Evolutionary conservation across 768 basidiomycete genomes (phyloP).

Genomic region (Leucocoprinus sp.): DNA sequence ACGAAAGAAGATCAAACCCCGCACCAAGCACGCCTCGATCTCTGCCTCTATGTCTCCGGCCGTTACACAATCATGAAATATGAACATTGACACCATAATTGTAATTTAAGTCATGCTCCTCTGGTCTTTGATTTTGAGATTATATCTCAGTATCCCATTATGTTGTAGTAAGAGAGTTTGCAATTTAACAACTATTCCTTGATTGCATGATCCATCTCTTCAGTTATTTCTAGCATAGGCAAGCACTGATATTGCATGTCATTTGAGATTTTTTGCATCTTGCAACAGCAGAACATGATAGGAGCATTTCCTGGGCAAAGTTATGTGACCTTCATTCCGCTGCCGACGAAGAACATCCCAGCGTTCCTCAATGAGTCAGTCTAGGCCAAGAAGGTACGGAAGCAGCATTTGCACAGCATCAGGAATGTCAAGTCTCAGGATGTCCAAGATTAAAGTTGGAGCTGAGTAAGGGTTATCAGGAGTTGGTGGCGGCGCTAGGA

Average conservation of each 20-base stretch:
- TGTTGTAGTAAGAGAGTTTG: not conserved
- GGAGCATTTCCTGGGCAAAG: not conserved
- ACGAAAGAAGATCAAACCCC: constrained; percentile 40
- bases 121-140: no score
- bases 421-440: not conserved
- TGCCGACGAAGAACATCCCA: constrained; percentile 6
- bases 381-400: not conserved
- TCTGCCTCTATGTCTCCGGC: constrained; percentile 1
- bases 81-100: not conserved
- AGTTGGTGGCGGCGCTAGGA: no score
- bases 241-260: constrained; percentile 9
- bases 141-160: constrained; percentile 8
- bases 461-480: not conserved
- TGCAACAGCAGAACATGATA: not conserved
- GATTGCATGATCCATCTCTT: not conserved
- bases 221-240: constrained; percentile 2
- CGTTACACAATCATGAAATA: not conserved
- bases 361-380: not conserved
- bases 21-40: constrained; percentile 30
- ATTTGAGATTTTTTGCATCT: not conserved
- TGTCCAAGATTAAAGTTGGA: not conserved
- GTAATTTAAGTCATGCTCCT: constrained; percentile 3
- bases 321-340: constrained; percentile 1
- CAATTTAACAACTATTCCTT: not conserved
- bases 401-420: constrained; percentile 2